phyloP scores from a whole-genome alignment of 1,284 basidiomycete genomes.

The Mycosarcoma mackinlayi region DNA sequence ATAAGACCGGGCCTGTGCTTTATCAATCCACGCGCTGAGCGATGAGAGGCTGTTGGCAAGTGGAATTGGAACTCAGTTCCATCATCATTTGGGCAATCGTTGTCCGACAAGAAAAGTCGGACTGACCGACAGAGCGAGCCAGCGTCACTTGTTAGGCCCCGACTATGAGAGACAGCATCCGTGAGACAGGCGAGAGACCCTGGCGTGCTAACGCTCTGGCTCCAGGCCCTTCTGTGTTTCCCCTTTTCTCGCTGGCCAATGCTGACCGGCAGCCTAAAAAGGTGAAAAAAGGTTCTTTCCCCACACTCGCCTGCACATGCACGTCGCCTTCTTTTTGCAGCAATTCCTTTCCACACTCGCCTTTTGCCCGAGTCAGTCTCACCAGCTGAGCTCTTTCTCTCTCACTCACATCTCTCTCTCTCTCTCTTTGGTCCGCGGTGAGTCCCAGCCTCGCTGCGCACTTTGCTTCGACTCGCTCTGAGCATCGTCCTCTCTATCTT shows the following conservation, averaged over 20 bases:
- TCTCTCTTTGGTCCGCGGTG: neutral
- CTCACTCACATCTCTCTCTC: too few species aligned
- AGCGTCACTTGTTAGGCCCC: neutral
- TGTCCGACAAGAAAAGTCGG: too few species aligned
- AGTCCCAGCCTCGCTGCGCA: neutral
- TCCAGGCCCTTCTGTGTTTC: neutral
- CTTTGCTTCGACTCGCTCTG: too few species aligned
- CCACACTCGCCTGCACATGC: conserved; percentile 14
- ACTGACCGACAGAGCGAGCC: neutral
- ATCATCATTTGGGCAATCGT: conserved; percentile 7
- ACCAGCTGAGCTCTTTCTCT: neutral
- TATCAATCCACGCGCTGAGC: too few species aligned
- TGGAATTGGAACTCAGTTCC: conserved; percentile 17
- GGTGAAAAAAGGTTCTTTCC: conserved; percentile 6
- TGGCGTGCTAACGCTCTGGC: conserved; percentile 1
- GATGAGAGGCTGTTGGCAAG: neutral
- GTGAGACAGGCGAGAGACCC: conserved; percentile 4
- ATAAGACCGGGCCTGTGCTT: conserved; percentile 1
- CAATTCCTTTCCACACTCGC: neutral
- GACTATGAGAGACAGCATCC: neutral
- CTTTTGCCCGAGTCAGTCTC: neutral
- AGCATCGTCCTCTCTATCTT: neutral
- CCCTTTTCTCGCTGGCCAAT: neutral
- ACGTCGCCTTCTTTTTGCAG: conserved; percentile 2
- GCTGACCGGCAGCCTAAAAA: conserved; percentile 1